phyloP scores from a whole-genome alignment of 129 eudicot species.

The Sambucus nigra region DNA sequence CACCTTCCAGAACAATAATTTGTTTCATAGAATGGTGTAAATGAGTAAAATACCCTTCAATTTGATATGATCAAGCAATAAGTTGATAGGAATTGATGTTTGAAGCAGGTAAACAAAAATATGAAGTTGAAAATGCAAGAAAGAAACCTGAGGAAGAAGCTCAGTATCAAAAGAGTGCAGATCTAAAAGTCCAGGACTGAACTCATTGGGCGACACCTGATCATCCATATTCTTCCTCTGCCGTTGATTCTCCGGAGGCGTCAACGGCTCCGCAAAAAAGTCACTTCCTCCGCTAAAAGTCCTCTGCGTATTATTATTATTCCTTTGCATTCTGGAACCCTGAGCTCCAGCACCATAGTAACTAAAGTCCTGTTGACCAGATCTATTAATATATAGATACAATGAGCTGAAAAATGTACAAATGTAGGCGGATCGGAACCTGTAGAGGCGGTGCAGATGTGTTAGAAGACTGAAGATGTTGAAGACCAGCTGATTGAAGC shows the following conservation, averaged over 20 bases:
- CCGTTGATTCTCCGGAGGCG: constrained; percentile 46
- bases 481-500: constrained; percentile 91
- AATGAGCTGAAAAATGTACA: not conserved
- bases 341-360: constrained; percentile 75
- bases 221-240: constrained; percentile 40
- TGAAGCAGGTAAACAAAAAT: too few species aligned
- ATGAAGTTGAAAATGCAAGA: not conserved
- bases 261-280: constrained; percentile 56
- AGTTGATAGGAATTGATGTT: too few species aligned
- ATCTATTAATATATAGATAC: constrained; percentile 18
- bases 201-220: constrained; percentile 44
- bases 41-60: too few species aligned
- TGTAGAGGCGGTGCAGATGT: constrained; percentile 32
- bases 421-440: constrained; percentile 18
- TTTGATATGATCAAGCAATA: too few species aligned
- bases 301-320: constrained; percentile 47
- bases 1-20: too few species aligned
- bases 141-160: constrained; percentile 66
- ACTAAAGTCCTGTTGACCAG: constrained; percentile 66
- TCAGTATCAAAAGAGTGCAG: constrained; percentile 91
- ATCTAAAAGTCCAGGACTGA: constrained; percentile 94
- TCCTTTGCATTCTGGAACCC: constrained; percentile 48
- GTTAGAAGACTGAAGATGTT: constrained; percentile 60
- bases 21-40: too few species aligned
- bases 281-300: constrained; percentile 58